Evolutionary conservation across 2,329 filamentous ascomycete genomes (phyloP), one percentile per base, ranked within the genome.

Genomic region (Aspergillus proliferans): DNA sequence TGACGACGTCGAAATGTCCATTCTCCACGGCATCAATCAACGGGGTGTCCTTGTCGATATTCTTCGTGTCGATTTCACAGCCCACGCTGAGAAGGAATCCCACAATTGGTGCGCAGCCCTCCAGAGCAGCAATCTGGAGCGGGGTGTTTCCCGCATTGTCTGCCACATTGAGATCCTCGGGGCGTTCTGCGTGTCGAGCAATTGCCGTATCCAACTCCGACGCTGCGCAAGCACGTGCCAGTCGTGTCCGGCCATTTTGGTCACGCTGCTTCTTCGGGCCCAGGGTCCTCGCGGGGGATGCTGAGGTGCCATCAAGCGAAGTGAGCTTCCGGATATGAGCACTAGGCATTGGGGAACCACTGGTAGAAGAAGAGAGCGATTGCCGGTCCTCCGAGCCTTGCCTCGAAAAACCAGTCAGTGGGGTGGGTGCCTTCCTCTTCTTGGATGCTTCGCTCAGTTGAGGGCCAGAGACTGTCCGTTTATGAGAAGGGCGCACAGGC

Each of bases 71-170:
- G 42, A 93, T 79, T 48, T 88, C 86, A 69, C 91, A 95, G 30
- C 88, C 88, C 53, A 88, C 85, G 7, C 88, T 82, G 53, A 98
- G 83, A 36, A 98, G 74, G 47, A 95, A 86, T 64, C 87, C 84
- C 36, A 97, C 93, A 49, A 97, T 91, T 47, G 93, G 82, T 28
- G 85, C 84, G 66, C 85, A 87, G 6, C 93, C 93, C 62, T 93
- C 86, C 50, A 98, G 78, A 28, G 91, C 84, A 30, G 93, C 92
- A 56, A 95, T 93, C 68, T 98, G 93, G 30, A 98, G 76, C 21
- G 93, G 93, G 1, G 92, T 94, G 62, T 97, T 97, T n/a, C 89
- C 88, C 12, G 93, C 93, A 65, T 95, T 94, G 64, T 98, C 93
- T 21, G 88, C 83, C 50, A 91, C 81, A 58, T 98, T 88, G 47